phyloP scores from a whole-genome alignment of 192 early-diverging fungal genomes.

The Coemansia sp. region DNA sequence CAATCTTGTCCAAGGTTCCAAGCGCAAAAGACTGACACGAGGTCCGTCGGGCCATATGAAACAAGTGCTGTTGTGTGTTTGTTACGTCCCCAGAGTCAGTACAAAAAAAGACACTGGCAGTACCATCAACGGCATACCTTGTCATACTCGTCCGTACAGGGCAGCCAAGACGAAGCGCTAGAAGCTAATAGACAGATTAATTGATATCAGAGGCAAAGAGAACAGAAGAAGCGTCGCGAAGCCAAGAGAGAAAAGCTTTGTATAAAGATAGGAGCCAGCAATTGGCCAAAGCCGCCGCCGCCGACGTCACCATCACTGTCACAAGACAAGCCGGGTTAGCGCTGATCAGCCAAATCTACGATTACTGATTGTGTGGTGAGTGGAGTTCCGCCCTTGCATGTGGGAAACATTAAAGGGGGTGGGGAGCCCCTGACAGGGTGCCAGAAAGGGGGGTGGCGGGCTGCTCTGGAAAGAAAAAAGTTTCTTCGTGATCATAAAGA shows the following conservation, averaged over 20 bases:
- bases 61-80: no score
- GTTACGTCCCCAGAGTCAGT: no score
- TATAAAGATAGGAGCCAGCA: not conserved
- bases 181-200: not conserved
- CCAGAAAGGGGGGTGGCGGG: not conserved
- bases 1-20: no score
- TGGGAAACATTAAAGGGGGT: not conserved
- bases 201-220: not conserved
- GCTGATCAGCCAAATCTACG: not conserved
- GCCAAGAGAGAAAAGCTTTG: not conserved
- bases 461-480: not conserved
- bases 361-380: not conserved
- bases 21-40: no score
- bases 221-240: not conserved
- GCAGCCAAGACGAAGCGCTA: not conserved
- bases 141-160: not conserved
- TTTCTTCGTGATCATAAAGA: conserved; percentile 1
- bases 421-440: not conserved
- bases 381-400: conserved; percentile 2
- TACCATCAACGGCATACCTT: not conserved
- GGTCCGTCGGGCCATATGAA: no score
- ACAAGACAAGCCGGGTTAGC: not conserved
- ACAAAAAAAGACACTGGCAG: not conserved
- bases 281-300: not conserved
- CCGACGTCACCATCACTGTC: not conserved